A percentile compares a stretch with the other conserved stretches of the same genome.
Conservation (phyloP, 2,329 filamentous ascomycete genomes). For the Colletotrichum viniferum region DNA sequence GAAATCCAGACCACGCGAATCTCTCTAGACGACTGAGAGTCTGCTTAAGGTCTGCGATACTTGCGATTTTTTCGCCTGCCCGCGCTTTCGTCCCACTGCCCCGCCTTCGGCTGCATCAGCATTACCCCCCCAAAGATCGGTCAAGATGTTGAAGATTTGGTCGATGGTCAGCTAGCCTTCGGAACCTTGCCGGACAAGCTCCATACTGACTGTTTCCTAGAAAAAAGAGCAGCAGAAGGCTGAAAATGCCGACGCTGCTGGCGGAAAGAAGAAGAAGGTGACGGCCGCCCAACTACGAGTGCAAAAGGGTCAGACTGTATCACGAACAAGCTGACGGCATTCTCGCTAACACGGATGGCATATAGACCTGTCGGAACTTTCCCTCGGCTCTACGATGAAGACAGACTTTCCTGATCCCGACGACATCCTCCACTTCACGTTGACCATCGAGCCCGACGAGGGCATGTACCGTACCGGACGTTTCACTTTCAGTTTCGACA, state of each 20-base stretch:
- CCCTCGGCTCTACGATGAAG: constrained; percentile 79
- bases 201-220: constrained; percentile 47
- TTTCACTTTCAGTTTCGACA: constrained; percentile 90
- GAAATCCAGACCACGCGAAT: neutral
- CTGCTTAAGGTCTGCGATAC: neutral
- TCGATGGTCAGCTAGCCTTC: constrained; percentile 74
- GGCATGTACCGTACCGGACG: constrained; percentile 84
- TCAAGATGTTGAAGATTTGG: constrained; percentile 98
- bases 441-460: constrained; percentile 85
- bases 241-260: constrained; percentile 76
- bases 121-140: constrained; percentile 14
- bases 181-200: neutral
- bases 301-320: constrained; percentile 75
- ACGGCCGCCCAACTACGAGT: constrained; percentile 94
- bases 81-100: neutral
- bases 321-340: neutral
- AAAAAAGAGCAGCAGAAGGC: constrained; percentile 98
- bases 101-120: neutral
- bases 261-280: constrained; percentile 96
- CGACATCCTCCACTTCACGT: constrained; percentile 83
- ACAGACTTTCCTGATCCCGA: constrained; percentile 82
- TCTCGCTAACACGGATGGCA: neutral
- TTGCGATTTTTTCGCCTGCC: neutral
- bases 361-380: constrained; percentile 80
- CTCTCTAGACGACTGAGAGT: neutral